Percentiles rank a stretch among this genome's conserved stretches.
Conservation (phyloP, 208 protist genomes). For the Leishmania arabica region DNA sequence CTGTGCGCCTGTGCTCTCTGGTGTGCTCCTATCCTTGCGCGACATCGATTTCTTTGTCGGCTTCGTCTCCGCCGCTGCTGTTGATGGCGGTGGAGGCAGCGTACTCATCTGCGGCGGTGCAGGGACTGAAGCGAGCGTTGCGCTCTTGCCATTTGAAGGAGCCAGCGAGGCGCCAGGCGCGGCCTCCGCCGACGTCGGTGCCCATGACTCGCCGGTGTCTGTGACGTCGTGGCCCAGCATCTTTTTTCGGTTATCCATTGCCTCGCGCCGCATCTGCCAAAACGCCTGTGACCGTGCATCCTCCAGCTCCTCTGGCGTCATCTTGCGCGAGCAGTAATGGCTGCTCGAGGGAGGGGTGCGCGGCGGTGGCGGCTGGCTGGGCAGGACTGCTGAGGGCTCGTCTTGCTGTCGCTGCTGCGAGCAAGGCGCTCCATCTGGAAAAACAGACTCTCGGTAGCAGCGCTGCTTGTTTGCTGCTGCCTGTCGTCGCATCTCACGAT, state of each 20-base stretch:
- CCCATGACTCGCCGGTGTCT: neutral
- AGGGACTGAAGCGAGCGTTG: neutral
- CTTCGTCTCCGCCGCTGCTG: neutral
- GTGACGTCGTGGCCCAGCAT: slow-evolving; percentile 47
- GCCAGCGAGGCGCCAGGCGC: neutral
- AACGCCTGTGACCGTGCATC: slow-evolving; percentile 75
- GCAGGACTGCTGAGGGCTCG: slow-evolving; percentile 13
- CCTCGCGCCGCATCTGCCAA: slow-evolving; percentile 91
- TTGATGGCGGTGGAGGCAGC: neutral
- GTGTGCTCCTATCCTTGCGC: neutral
- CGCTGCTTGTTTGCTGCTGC: slow-evolving; percentile 81
- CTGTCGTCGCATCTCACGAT: slow-evolving; percentile 81
- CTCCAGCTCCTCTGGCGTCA: slow-evolving; percentile 57
- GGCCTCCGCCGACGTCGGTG: neutral
- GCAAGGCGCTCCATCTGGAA: neutral
- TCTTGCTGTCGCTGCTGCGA: slow-evolving; percentile 1
- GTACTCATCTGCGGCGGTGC: slow-evolving; percentile 1
- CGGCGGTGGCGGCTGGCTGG: slow-evolving; percentile 45
- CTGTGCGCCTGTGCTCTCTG: slow-evolving; percentile 33
- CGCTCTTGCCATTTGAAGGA: neutral
- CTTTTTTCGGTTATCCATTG: slow-evolving; percentile 80
- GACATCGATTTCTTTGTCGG: neutral
- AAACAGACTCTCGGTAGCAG: slow-evolving; percentile 40
- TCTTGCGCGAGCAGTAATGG: slow-evolving; percentile 49
- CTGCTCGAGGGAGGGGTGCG: slow-evolving; percentile 30